These are phyloP conservation scores for Fusarium irregulare DNA, from an alignment of 2,329 filamentous ascomycete species.

Conservation along the genomic window DNA sequence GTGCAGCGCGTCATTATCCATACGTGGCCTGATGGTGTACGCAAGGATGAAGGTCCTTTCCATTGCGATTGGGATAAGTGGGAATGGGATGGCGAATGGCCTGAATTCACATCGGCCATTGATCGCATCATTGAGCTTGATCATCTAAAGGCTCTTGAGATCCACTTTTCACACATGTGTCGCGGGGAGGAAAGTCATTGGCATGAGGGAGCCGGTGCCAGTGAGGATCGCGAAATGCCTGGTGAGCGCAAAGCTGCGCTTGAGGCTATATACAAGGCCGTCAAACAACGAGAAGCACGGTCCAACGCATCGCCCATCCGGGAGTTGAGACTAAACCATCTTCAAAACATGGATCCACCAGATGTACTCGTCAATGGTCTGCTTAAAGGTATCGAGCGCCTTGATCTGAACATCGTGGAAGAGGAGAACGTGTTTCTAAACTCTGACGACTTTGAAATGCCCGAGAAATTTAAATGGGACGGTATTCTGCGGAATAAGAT, in stretches of 20 bases:
- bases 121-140: neutral
- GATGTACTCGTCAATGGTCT: neutral
- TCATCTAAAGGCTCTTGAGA: neutral
- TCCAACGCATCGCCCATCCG: rapidly evolving
- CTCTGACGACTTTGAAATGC: neutral
- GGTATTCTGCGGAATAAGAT: neutral
- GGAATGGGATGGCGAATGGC: neutral
- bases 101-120: neutral
- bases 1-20: neutral
- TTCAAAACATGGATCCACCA: neutral
- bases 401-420: neutral
- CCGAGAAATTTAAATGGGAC: neutral
- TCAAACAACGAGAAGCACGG: neutral
- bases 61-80: neutral
- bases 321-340: rapidly evolving
- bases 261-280: neutral
- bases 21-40: neutral
- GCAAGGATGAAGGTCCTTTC: neutral
- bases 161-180: neutral
- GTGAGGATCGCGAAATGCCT: neutral
- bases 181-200: neutral
- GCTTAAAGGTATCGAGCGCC: neutral
- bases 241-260: neutral
- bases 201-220: rapidly evolving
- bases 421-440: rapidly evolving